Percentiles rank a stretch among this genome's conserved stretches.
phyloP scores from a whole-genome alignment of 257 asterid genomes.

The Ocimum tenuiflorum region DNA sequence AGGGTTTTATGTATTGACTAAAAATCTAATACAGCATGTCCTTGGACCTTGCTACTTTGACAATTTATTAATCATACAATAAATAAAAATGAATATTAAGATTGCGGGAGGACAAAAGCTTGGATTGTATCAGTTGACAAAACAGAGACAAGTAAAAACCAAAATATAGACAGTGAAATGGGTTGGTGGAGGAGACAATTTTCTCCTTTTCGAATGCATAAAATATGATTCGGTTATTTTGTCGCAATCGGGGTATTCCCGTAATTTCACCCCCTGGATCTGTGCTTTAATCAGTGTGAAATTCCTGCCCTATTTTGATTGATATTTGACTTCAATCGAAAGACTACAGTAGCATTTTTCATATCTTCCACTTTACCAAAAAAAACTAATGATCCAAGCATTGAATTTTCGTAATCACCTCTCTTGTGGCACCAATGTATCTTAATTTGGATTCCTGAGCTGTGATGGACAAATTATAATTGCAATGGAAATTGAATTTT shows the following conservation, averaged over 20 bases:
- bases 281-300: slow-evolving; percentile 20
- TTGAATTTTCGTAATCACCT: too few relatives aligned
- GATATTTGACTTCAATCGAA: slow-evolving; percentile 14
- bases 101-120: slow-evolving; percentile 12
- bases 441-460: too few relatives aligned
- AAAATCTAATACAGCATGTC: too few relatives aligned
- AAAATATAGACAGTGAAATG: slow-evolving; percentile 21
- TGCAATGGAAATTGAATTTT: too few relatives aligned
- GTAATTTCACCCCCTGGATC: not conserved
- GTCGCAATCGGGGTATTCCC: not conserved
- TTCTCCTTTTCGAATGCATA: slow-evolving; percentile 25
- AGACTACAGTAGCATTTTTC: too few relatives aligned
- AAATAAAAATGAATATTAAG: not conserved
- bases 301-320: slow-evolving; percentile 18
- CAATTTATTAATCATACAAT: not conserved
- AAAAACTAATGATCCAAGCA: too few relatives aligned
- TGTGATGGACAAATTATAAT: too few relatives aligned
- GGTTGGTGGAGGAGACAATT: slow-evolving; percentile 30
- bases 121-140: slow-evolving; percentile 26
- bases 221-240: not conserved
- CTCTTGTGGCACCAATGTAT: too few relatives aligned
- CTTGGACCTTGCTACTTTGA: slow-evolving; percentile 11
- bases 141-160: slow-evolving; percentile 23
- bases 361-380: too few relatives aligned
- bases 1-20: too few relatives aligned